Evolutionary conservation across 164 flowering plant genomes (phyloP), one percentile per base, ranked within the genome.

Genomic region (Berberis vulgaris): DNA sequence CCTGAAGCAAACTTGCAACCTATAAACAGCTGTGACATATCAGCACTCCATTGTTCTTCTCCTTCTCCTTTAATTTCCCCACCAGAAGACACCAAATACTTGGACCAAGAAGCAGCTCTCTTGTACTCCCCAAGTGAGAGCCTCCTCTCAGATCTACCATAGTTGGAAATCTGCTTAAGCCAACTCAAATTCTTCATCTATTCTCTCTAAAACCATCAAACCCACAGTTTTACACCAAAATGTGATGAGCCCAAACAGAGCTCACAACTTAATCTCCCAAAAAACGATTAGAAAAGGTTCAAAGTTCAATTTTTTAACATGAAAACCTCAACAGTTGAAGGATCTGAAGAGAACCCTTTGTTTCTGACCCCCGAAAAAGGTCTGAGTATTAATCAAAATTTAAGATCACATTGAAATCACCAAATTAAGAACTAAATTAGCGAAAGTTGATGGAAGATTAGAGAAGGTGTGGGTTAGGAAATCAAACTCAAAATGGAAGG

Each of bases 21-120:
- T 2, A 89, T 85, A 42, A 76, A 81, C 61, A 89, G 61, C 78
- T 86, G 84, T 38, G 96, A 86, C 92, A 86, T 82, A 59, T 89
- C 96, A 0, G 91, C 96, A 57, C 91, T 80, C 96, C 93, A 86
- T 58, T 83, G 82, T 41, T 79, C 87, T 57, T 84, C 89, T 40
- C 79, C 89, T 11, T 79, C 89, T 43, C 86, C 90, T 64, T 89
- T 89, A 3, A 86, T 89, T 64, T 57, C 85, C 0, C 82, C 93
- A 0, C 92, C 96, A 0, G 87, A 80, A 0, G 91, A 86, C 4
- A 89, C 86, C 70, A 89, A 66, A 53, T 86, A 89, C 76, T 86
- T 85, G 5, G 96, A 89, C 96, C 96, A 89, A 26, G 96, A 89
- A 53, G 79, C 78, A 0, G 96, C 87, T 69, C 89, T 65, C 59